Evolutionary conservation across 805 yeast genomes (phyloP), one percentile per base, ranked within the genome.

Genomic region (Barnettozyma botsteinii): DNA sequence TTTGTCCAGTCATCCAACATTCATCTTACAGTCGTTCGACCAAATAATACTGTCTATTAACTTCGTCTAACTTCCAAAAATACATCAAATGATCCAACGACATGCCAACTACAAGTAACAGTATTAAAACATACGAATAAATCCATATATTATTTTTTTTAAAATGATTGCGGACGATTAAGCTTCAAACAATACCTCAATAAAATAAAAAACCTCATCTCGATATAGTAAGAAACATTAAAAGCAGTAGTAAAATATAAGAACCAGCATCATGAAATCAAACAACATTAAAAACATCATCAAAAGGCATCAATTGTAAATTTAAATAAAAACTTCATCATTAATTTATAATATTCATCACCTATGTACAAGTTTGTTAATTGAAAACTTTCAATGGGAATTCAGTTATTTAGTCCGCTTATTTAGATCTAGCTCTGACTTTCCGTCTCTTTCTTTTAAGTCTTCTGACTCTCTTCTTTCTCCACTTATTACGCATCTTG

Each of bases 381-480:
- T 33, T 24, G 35, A 34, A 34, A 14, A 24, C 7, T 17, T 17
- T 24, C 15, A 32, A 27, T 26, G 27, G 9, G 5, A 18, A 15
- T 33, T 40, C 31, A 28, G 46, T 41, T 46, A 47, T 43, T 48
- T 52, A 52, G 55, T 62, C 65, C 83, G 85, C 78, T 84, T 84
- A 85, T 82, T 85, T 85, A 80, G 96, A 86, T 86, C 98, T 88
- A 77, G 98, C 98, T 86, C 98, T 87, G 67, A 91, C 96, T 96
- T 91, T 91, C 97, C 98, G 96, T 85, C 98, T 86, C 95, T 91
- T 91, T 81, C 97, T 87, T 86, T 91, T 91, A 71, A 91, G 85
- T 86, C 98, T 87, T 86, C 98, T 89, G 75, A 85, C 95, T 89
- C 98, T 91, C 95, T 91, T 91, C 85, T 91, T 91, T 85, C 96